Conservation (phyloP, 805 yeast genomes). For the Metschnikowia continentalis region DNA sequence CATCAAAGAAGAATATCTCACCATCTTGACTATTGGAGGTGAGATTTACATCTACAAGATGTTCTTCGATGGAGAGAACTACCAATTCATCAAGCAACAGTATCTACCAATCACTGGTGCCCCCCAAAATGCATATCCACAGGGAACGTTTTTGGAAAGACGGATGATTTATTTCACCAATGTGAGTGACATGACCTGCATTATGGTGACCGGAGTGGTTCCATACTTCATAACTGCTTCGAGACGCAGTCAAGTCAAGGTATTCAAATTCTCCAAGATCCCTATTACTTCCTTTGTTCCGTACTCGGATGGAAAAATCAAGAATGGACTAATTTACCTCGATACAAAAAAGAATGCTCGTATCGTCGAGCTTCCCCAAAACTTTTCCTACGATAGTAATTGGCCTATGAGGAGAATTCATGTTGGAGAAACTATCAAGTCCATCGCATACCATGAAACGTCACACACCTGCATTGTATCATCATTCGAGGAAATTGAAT, state of each 20-base stretch:
- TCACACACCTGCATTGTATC: constrained; percentile 62
- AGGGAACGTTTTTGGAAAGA: constrained; percentile 67
- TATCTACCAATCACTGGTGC: constrained; percentile 63
- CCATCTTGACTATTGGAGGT: constrained; percentile 76
- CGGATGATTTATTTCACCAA: constrained; percentile 56
- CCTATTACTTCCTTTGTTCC: constrained; percentile 66
- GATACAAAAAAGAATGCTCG: constrained; percentile 70
- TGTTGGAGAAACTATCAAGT: constrained; percentile 60
- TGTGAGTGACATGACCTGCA: constrained; percentile 53
- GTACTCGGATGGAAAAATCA: constrained; percentile 37
- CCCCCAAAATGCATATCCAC: constrained; percentile 70
- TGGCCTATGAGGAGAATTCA: constrained; percentile 53
- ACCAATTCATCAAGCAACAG: constrained; percentile 39
- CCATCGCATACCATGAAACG: constrained; percentile 64
- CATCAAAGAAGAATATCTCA: constrained; percentile 55
- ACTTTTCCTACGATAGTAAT: constrained; percentile 53
- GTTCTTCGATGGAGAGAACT: constrained; percentile 44
- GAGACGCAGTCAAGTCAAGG: constrained; percentile 56
- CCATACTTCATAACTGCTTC: constrained; percentile 69
- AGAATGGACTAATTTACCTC: constrained; percentile 61
- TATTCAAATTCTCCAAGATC: constrained; percentile 61
- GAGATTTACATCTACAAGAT: constrained; percentile 67
- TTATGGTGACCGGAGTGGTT: constrained; percentile 69
- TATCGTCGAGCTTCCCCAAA: constrained; percentile 45
- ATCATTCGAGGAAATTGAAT: constrained; percentile 55